Evolutionary conservation across 2,329 filamentous ascomycete genomes (phyloP).

Genomic region (Pestalotiopsis sp.): DNA sequence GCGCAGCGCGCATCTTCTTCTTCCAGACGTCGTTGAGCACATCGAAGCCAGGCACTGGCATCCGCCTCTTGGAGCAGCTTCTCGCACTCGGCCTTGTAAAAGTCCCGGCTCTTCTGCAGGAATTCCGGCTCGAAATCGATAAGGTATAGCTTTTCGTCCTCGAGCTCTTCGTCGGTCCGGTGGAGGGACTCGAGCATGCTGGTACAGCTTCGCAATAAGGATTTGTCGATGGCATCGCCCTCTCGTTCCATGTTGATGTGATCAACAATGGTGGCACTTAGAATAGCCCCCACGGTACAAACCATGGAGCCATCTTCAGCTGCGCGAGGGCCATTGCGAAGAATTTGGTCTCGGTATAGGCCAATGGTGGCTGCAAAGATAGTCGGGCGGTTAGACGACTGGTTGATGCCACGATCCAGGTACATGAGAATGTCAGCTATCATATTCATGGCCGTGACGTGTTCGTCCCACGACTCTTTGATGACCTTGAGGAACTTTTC

Average conservation of each 20-base stretch:
- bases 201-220: conserved; percentile 78
- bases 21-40: conserved; percentile 71
- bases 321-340: conserved; percentile 59
- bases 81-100: conserved; percentile 78
- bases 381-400: conserved; percentile 70
- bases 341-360: conserved; percentile 84
- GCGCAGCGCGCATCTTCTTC: conserved; percentile 85
- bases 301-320: conserved; percentile 38
- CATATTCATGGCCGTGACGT: conserved; percentile 95
- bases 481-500: conserved; percentile 81
- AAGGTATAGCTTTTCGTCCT: conserved; percentile 80
- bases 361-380: conserved; percentile 87
- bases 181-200: conserved; percentile 91
- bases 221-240: conserved; percentile 85
- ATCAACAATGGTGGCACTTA: conserved; percentile 83
- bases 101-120: conserved; percentile 68
- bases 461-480: conserved; percentile 81
- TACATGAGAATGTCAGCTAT: conserved; percentile 97
- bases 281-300: conserved; percentile 68
- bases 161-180: conserved; percentile 76
- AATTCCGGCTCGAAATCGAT: conserved; percentile 82
- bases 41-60: conserved; percentile 78
- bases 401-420: conserved; percentile 83
- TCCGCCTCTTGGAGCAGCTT: conserved; percentile 76
- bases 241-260: conserved; percentile 91